Base-by-base conservation (phyloP, 2,329 filamentous ascomycete genomes). In the Furcasterigmium furcatum region DNA sequence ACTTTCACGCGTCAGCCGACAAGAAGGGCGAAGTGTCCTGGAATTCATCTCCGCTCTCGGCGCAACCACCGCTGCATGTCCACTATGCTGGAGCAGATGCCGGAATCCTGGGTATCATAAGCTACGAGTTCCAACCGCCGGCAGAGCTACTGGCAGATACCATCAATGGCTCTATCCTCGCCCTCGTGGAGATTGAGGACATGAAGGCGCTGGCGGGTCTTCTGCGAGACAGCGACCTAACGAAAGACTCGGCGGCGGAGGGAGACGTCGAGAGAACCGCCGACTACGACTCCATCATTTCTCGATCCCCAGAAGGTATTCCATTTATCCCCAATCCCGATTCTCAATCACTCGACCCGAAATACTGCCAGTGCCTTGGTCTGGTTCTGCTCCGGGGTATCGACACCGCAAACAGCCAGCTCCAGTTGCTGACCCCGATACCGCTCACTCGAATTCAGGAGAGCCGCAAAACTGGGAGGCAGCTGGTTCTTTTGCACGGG, bases 301-400 rank as follows among this genome's bases (percentile, higher is more conserved):
- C 61, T 5, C 70, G 66, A 4, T 68, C 71, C 1, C 67, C 71
- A 2, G 78, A 83, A 55, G 70, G 71, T 0, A 68, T 91, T 2
- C 87, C 87, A 0, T 82, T 82, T 48, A 76, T 91, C 46, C 64
- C 74, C 14, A 79, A 81, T 18, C 58, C 71, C 2, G 64, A 71
- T 20, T 72, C 75, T n/a, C 68, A 71, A 3, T 71, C 74, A 1
- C 72, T 88, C 1, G 72, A 87, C 52, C 85, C 87, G 1, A 64
- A 60, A 22, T 69, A 77, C 55, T 85, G 80, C 0, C 70, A 70
- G 19, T 73, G 79, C 13, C 62, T 89, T 4, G 86, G 85, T 2
- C 68, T 88, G 2, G 85, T 79, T 0, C 70, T 92, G 9, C 63
- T 94, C n/a, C 78, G 86, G 2, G 85, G 82, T 5, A 80, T 91